A percentile compares a stretch with the other conserved stretches of the same genome.
phyloP scores from a whole-genome alignment of 768 basidiomycete species.

The Psilocybe tampanensis region DNA sequence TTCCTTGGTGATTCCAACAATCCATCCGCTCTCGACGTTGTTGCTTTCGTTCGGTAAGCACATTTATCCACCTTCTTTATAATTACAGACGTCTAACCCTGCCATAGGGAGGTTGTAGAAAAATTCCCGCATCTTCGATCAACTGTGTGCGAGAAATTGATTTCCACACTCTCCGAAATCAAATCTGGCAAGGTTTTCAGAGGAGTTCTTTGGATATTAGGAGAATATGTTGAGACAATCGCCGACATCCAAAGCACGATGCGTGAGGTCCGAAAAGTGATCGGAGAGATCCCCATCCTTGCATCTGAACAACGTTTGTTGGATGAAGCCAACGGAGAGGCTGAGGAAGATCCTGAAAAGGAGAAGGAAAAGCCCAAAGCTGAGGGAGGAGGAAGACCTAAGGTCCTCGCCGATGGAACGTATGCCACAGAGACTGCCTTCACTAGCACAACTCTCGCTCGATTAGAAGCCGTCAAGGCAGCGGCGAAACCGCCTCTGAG shows the following conservation, averaged over 20 bases:
- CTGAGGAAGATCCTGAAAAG: conserved; percentile 48
- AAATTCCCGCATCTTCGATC: conserved; percentile 89
- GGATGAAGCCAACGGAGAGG: conserved; percentile 64
- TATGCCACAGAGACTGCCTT: conserved; percentile 97
- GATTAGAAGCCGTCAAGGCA: conserved; percentile 80
- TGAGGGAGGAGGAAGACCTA: conserved; percentile 57
- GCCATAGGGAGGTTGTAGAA: conserved; percentile 86
- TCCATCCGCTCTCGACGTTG: conserved; percentile 93
- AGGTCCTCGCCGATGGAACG: conserved; percentile 93
- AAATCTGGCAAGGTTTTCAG: conserved; percentile 97
- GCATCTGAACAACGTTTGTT: conserved; percentile 85
- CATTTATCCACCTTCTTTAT: not conserved
- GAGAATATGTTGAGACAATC: conserved; percentile 82
- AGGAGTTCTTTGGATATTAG: conserved; percentile 97
- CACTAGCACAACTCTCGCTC: conserved; percentile 59
- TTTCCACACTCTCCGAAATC: conserved; percentile 79
- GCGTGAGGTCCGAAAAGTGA: conserved; percentile 76
- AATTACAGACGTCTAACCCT: not conserved
- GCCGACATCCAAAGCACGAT: conserved; percentile 73
- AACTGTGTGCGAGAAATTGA: conserved; percentile 85
- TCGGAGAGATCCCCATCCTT: conserved; percentile 97
- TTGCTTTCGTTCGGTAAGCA: conserved; percentile 59
- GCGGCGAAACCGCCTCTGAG: conserved; percentile 90
- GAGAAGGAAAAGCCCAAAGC: conserved; percentile 51
- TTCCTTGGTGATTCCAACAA: conserved; percentile 95